These are phyloP conservation scores for Lactifluus piperatus DNA, from an alignment of 768 basidiomycete genomes.

Conservation along the genomic window DNA sequence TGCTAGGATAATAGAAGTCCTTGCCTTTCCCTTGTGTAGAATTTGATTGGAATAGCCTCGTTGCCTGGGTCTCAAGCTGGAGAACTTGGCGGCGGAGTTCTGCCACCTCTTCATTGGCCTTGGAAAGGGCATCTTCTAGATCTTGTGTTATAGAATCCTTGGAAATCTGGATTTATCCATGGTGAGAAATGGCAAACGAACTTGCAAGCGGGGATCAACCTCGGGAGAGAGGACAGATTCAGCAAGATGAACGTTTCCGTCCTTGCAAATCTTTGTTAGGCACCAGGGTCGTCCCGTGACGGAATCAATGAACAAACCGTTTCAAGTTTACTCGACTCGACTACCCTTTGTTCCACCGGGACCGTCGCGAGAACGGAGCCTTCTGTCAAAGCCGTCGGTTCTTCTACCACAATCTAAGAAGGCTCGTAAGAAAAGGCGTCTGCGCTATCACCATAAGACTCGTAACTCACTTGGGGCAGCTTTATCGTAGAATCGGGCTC, in stretches of 20 bases:
- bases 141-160: not conserved
- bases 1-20: not conserved
- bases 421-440: not conserved
- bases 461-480: conserved; percentile 1
- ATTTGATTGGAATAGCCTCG: not conserved
- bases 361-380: not conserved
- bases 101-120: conserved; percentile 12
- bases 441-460: not conserved
- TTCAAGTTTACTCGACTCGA: not conserved
- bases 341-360: not conserved
- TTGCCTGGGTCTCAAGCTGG: conserved; percentile 1
- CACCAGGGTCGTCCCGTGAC: not conserved
- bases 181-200: not conserved
- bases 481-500: not conserved
- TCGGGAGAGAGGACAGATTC: not conserved
- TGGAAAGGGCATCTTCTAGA: conserved; percentile 11
- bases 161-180: not conserved
- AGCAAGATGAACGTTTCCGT: not conserved
- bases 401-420: conserved; percentile 14
- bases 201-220: not conserved
- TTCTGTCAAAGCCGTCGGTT: conserved; percentile 5
- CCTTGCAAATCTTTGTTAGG: not conserved
- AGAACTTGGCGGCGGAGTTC: conserved; percentile 5
- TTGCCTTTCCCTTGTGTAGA: not conserved
- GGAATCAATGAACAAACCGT: not conserved